Base-by-base conservation (phyloP, 257 asterid species). In the Solanum sitiens region DNA sequence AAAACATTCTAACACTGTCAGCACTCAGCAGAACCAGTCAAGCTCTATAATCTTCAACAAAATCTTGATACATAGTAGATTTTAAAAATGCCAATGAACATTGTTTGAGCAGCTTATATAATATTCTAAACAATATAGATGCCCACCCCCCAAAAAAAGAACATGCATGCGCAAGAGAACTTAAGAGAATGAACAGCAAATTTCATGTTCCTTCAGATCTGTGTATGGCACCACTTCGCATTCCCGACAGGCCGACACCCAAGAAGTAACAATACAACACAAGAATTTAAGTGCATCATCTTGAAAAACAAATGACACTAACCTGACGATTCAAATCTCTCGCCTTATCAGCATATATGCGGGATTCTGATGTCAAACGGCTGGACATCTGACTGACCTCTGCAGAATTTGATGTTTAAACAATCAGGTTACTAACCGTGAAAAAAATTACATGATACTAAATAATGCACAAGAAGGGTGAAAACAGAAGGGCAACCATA, bases 241-340 rank as follows among this genome's bases (percentile, higher is more conserved):
- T 73, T 73, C 27, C 47, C 12, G 8, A 27, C 30, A 27, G 30
- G 30, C 30, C 30, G 30, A 25, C 47, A 73, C 8, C 35, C 50
- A 35, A 35, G 18, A 39, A 39, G n/a, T 39, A 37, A 39, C 83
- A 74, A 74, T 11, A 35, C 47, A 32, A 39, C 83, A 37, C 33
- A 74, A 37, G 83, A 37, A 74, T 10, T 20, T 74, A 18, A 47
- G 83, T 71, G 53, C 63, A 84, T 67, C 45, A 25, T 74, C 16
- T 89, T 53, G 11, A 85, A 72, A 86, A 32, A 61, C 73, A 47
- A 59, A 75, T 47, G 13, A 61, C 83, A 87, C 93, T 84, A 53
- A 96, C 99, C 98, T 96, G 99, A 42, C 97, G 95, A 90, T 96
- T 96, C 91, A 96, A 93, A 93, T 96, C 98, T 93, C 91, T 95